Conservation (phyloP, 176 grass and related monocot genomes). For the Alopecurus myosuroides region DNA sequence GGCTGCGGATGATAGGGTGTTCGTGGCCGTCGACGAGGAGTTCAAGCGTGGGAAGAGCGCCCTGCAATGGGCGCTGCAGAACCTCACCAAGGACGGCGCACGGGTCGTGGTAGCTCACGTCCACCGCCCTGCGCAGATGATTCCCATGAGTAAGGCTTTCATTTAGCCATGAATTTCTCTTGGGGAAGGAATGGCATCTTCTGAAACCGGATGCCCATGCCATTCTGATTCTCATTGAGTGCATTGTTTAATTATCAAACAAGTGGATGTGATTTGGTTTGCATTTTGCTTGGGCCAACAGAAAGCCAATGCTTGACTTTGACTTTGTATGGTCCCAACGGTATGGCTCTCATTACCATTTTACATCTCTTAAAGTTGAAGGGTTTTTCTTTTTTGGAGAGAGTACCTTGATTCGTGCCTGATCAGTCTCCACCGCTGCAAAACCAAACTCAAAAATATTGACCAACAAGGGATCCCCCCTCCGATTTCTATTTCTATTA, state of each 20-base stretch:
- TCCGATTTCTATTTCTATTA: too few species aligned
- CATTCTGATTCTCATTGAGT: neutral
- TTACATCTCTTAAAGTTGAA: too few species aligned
- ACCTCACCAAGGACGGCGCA: constrained; percentile 30
- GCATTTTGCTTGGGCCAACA: neutral
- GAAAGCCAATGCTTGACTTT: neutral
- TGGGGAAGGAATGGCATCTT: neutral
- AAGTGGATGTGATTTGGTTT: neutral
- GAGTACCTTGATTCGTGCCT: neutral
- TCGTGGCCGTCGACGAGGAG: constrained; percentile 52
- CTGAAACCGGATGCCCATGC: neutral
- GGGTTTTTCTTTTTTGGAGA: too few species aligned
- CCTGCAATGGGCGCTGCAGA: constrained; percentile 57
- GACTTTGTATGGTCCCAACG: neutral
- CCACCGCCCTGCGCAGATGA: constrained; percentile 41
- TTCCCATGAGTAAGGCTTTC: constrained; percentile 49
- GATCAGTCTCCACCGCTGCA: neutral
- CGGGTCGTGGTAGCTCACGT: constrained; percentile 50
- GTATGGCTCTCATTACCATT: neutral
- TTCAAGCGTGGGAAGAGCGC: constrained; percentile 43
- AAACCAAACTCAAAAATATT: too few species aligned
- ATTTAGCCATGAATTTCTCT: neutral
- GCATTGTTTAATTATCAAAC: neutral
- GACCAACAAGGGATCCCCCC: too few species aligned
- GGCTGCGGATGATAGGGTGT: constrained; percentile 34